Conservation (phyloP, 768 basidiomycete species). For the Suillus brevipes region DNA sequence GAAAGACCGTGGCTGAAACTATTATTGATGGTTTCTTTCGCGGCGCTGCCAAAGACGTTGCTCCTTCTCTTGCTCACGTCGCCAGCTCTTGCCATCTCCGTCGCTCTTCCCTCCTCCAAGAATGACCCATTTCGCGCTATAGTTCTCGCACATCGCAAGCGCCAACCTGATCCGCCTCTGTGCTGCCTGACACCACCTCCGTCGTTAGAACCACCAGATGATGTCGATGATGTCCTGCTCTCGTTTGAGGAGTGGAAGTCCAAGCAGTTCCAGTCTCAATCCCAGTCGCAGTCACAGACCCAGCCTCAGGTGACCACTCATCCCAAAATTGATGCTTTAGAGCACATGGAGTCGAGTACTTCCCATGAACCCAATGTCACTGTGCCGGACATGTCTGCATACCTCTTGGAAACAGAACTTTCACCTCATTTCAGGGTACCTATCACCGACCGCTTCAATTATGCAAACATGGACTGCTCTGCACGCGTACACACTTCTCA, state of each 20-base stretch:
- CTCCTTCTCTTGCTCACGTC: slow-evolving; percentile 40
- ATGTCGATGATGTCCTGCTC: slow-evolving; percentile 61
- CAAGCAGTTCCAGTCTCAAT: slow-evolving; percentile 51
- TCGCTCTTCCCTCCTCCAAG: slow-evolving; percentile 34
- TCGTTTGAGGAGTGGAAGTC: slow-evolving; percentile 91
- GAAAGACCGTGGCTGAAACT: neutral
- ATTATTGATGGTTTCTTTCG: slow-evolving; percentile 21
- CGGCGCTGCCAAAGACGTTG: slow-evolving; percentile 32
- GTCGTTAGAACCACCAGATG: slow-evolving; percentile 39
- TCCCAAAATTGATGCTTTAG: slow-evolving; percentile 9
- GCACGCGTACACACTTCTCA: slow-evolving; percentile 89
- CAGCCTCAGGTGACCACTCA: slow-evolving; percentile 26
- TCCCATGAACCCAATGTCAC: slow-evolving; percentile 12
- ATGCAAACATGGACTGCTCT: slow-evolving; percentile 89
- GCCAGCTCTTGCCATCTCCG: slow-evolving; percentile 30
- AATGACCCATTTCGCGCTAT: slow-evolving; percentile 68
- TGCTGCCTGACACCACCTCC: slow-evolving; percentile 65
- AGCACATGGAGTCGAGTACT: slow-evolving; percentile 9
- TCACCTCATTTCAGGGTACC: slow-evolving; percentile 72
- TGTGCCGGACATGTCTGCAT: slow-evolving; percentile 15
- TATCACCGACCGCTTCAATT: slow-evolving; percentile 88
- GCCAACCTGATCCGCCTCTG: slow-evolving; percentile 53
- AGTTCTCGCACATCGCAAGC: slow-evolving; percentile 43
- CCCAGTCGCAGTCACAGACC: slow-evolving; percentile 26
- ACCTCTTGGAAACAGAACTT: slow-evolving; percentile 26